Conservation (phyloP, 139 green algal genomes). For the Trebouxia sp. region DNA sequence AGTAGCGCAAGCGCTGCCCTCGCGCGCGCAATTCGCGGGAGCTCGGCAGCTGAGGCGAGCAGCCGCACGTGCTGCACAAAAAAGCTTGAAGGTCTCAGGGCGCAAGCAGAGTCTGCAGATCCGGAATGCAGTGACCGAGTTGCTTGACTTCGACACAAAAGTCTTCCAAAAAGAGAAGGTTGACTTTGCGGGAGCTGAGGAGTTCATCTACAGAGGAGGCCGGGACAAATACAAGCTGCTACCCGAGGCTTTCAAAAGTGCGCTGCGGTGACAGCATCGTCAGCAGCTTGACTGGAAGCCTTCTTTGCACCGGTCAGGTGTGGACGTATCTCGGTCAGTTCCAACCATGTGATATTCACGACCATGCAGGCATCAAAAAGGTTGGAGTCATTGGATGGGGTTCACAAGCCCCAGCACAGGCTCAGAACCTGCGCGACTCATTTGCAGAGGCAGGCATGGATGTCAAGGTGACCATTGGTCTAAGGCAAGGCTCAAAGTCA, state of each 20-base stretch:
- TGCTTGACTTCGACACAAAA: conserved; percentile 79
- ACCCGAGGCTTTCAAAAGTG: conserved; percentile 81
- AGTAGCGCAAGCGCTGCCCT: background rate
- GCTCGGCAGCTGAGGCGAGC: conserved; percentile 1
- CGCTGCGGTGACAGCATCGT: too few species aligned
- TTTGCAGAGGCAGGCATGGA: conserved; percentile 71
- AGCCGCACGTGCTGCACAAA: conserved; percentile 5
- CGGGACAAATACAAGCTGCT: conserved; percentile 91
- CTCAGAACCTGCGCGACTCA: conserved; percentile 94
- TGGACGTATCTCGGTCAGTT: too few species aligned
- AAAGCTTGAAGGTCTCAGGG: background rate
- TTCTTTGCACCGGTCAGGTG: too few species aligned
- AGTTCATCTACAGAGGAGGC: conserved; percentile 94
- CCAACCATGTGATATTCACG: conserved; percentile 65
- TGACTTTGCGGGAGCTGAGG: conserved; percentile 75
- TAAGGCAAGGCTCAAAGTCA: conserved; percentile 82
- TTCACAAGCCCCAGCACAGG: conserved; percentile 91
- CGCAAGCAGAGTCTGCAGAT: conserved; percentile 27
- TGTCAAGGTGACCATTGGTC: conserved; percentile 90
- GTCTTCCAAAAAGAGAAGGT: conserved; percentile 85
- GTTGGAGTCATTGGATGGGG: conserved; percentile 98
- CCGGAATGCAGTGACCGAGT: conserved; percentile 8
- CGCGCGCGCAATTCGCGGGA: conserved; percentile 1
- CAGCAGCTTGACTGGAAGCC: too few species aligned
- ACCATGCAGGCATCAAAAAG: conserved; percentile 84